Evolutionary conservation across 768 basidiomycete genomes (phyloP).

Genomic region (Agaricus subrufescens): DNA sequence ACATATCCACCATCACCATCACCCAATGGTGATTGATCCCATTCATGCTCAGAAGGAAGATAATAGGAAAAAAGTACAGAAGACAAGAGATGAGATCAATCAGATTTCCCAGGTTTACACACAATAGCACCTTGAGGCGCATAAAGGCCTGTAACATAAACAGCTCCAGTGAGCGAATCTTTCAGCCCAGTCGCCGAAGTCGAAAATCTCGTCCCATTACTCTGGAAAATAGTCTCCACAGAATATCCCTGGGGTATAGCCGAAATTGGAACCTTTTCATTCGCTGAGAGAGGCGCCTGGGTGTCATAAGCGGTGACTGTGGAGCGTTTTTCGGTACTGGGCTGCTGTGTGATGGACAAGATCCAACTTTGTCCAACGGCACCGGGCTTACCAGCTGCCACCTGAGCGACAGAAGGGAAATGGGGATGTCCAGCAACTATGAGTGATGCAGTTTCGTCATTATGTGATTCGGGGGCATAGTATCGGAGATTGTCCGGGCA

Average conservation of each 20-base stretch:
- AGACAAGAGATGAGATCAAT: background rate
- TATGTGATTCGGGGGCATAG: slow-evolving; percentile 35
- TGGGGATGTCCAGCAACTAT: slow-evolving; percentile 66
- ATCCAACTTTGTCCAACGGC: slow-evolving; percentile 56
- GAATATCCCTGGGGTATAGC: slow-evolving; percentile 25
- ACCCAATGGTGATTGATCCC: too few species aligned
- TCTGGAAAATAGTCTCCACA: slow-evolving; percentile 68
- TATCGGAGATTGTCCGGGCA: slow-evolving; percentile 52
- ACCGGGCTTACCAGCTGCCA: slow-evolving; percentile 40
- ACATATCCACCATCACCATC: too few species aligned
- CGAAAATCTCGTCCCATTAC: slow-evolving; percentile 54
- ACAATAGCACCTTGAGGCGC: slow-evolving; percentile 47
- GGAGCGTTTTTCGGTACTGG: slow-evolving; percentile 8
- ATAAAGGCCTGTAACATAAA: slow-evolving; percentile 60
- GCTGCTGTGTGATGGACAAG: slow-evolving; percentile 33
- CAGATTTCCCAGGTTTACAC: slow-evolving; percentile 28
- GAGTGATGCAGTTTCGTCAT: slow-evolving; percentile 28
- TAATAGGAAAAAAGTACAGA: background rate
- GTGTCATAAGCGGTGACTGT: slow-evolving; percentile 28
- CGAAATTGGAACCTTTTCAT: slow-evolving; percentile 31
- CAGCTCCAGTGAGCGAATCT: slow-evolving; percentile 40
- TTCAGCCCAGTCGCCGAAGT: slow-evolving; percentile 47
- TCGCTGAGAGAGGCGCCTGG: slow-evolving; percentile 45
- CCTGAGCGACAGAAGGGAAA: slow-evolving; percentile 43
- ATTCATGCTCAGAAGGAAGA: background rate